A percentile compares a stretch with the other conserved stretches of the same genome.
Evolutionary conservation across 129 eudicot genomes (phyloP).

Genomic region (Flaveria ramosissima): DNA sequence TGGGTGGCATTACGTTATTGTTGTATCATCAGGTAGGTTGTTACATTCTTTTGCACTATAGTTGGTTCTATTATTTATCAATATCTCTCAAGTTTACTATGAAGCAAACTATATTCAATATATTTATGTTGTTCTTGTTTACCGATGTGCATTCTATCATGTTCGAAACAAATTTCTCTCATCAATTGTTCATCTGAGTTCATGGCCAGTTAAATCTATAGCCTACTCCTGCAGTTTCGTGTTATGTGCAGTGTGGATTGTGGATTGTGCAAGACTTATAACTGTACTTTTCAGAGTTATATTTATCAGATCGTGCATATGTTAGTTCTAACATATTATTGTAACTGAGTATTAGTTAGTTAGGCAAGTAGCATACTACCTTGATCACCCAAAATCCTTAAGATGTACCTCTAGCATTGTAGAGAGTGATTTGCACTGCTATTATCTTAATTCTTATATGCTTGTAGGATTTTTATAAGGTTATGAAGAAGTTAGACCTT

Average conservation of each 20-base stretch:
- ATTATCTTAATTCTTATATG: neutral
- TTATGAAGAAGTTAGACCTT: neutral
- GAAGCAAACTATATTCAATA: neutral
- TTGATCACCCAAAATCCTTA: constrained; percentile 13
- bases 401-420: constrained; percentile 1
- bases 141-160: neutral
- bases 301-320: constrained; percentile 15
- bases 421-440: constrained; percentile 5
- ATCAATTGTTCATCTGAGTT: neutral
- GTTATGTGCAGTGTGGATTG: neutral
- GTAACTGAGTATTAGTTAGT: neutral
- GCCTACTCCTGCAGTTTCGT: neutral
- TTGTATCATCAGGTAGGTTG: constrained; percentile 85
- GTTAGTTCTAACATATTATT: neutral
- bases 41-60: constrained; percentile 16
- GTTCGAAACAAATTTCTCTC: constrained; percentile 7
- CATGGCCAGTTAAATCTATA: neutral
- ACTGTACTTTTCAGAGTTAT: neutral
- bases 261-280: neutral
- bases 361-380: neutral
- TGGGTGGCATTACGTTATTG: constrained; percentile 94
- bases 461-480: constrained; percentile 1
- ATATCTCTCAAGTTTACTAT: constrained; percentile 12
- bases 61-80: constrained; percentile 4
- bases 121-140: neutral